A percentile compares a stretch with the other conserved stretches of the same genome.
These are phyloP conservation scores for Cystofilobasidium ferigula DNA, from an alignment of 768 basidiomycete species.

Conservation along the genomic window DNA sequence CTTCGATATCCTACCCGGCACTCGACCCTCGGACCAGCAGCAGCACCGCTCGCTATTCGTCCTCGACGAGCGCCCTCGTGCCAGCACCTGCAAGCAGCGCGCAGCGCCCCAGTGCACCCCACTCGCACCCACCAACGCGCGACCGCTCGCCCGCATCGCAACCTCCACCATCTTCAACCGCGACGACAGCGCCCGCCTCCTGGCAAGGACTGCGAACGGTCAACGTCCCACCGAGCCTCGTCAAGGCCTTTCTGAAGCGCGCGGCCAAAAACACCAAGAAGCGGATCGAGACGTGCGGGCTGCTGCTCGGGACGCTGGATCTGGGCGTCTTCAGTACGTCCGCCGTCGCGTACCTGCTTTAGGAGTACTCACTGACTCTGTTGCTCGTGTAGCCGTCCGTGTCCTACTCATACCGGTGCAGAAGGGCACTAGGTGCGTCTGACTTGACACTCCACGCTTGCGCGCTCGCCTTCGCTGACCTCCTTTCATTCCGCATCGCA, in stretches of 20 bases:
- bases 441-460: no score
- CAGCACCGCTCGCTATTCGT: no score
- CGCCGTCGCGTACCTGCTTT: background rate
- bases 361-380: background rate
- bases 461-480: no score
- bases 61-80: no score
- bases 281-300: conserved; percentile 76
- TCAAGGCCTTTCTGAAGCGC: conserved; percentile 64
- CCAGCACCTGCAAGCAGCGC: no score
- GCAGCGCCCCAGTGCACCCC: no score
- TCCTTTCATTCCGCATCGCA: background rate
- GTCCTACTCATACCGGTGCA: conserved; percentile 80
- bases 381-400: conserved; percentile 46
- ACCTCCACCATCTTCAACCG: background rate
- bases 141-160: background rate
- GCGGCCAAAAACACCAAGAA: conserved; percentile 65
- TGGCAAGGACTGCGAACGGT: conserved; percentile 48
- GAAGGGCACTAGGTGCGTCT: conserved; percentile 50
- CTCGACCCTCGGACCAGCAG: conserved; percentile 1
- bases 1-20: conserved; percentile 1
- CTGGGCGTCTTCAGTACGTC: conserved; percentile 18
- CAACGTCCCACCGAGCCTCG: conserved; percentile 57
- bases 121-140: background rate
- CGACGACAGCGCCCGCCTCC: background rate
- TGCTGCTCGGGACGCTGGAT: conserved; percentile 56